Base-by-base conservation (phyloP, 2,329 filamentous ascomycete species). In the Shiraia sp. region DNA sequence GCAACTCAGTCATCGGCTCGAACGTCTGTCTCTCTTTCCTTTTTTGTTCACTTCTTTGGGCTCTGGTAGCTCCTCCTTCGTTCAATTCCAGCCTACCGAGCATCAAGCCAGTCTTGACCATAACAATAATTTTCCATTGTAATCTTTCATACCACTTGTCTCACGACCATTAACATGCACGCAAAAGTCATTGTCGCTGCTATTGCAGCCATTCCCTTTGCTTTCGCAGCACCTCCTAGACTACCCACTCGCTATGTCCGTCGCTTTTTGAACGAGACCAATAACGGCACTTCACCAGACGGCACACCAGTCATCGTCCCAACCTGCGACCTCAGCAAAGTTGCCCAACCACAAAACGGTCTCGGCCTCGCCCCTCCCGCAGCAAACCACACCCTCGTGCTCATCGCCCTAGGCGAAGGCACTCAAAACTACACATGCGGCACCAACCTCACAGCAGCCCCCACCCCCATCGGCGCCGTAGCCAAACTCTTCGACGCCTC, bases 391-490 rank as follows among this genome's bases (percentile, higher is more conserved):
- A 42, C 47, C 7, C 71, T 79, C 34, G 66, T 74, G 42, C 69
- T 73, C 47, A 57, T 79, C 35, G 71, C 71, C 5, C 48, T 76
- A 14, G 77, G 76, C 39, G 62, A 69, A 16, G 77, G 77, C 27
- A 76, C 73, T 10, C 75, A 79, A 47, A 79, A 78, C 64, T 79
- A 77, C 54, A 73, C 72, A 12, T 79, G 76, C 48, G 34, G 32
- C 39, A 51, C 57, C 22, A 49, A 53, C 24, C 40, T 57, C 6
- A 46, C 49, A 3, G 53, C 64, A 1, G 36, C 56, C 0, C 75
- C 76, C 10, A 44, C 54, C 10, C 55, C 73, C 7, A 57, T 70
- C 25, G 75, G 74, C 8, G 75, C 76, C 15, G 59, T 71, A n/a
- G 76, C 57, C 25, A 36, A 53, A 15, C 48, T 60, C 31, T 60